Evolutionary conservation across 495 filamentous ascomycete genomes (phyloP).

Genomic region (Hypoxylon trugodes): DNA sequence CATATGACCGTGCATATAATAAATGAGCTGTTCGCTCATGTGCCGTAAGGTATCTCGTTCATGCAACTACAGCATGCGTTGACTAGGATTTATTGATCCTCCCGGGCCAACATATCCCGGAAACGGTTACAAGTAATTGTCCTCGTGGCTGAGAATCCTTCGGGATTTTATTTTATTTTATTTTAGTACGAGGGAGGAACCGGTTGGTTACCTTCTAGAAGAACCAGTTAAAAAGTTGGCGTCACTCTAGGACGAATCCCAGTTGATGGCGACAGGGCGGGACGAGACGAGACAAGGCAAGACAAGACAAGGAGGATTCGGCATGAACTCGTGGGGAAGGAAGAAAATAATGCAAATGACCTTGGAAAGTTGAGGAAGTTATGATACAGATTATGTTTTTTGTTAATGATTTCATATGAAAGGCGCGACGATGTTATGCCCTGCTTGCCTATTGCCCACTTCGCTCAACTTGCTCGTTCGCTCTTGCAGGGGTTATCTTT

Average conservation of each 20-base stretch:
- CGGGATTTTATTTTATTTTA: too few species aligned
- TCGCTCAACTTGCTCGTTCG: background rate
- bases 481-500: conserved; percentile 13
- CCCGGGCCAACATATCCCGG: background rate
- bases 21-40: background rate
- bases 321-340: conserved; percentile 16
- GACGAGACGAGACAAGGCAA: too few species aligned
- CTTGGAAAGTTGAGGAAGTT: background rate
- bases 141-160: background rate
- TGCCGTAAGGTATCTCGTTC: background rate
- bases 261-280: too few species aligned
- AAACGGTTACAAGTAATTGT: background rate
- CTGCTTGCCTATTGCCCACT: background rate
- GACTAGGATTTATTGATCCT: conserved; percentile 27
- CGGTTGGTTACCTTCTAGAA: background rate
- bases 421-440: conserved; percentile 5
- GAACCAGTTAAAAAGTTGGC: too few species aligned
- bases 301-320: background rate
- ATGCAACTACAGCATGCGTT: conserved; percentile 4
- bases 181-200: background rate
- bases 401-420: too few species aligned
- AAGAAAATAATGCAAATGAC: background rate
- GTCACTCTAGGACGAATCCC: too few species aligned
- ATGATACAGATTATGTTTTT: too few species aligned
- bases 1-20: background rate